Base-by-base conservation (phyloP, 371 early-diverging fungal species). In the Thermomucor indicae-seudaticae region DNA sequence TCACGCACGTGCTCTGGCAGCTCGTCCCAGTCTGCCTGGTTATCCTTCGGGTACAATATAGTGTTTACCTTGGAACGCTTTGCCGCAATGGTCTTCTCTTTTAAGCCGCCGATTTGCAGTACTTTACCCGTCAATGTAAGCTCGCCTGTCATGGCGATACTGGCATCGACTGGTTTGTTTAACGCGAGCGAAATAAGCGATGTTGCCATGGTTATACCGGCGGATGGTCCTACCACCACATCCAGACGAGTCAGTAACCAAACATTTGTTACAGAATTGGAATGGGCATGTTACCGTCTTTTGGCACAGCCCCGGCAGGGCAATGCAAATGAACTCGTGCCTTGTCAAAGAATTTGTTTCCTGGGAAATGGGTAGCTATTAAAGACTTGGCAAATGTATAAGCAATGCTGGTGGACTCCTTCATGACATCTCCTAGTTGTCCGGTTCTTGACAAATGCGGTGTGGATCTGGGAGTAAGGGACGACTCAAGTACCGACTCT, bases 391-490 rank as follows among this genome's bases (percentile, higher is more conserved):
- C 89, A 71, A 76, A 96, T 0, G 96, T 96, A 70, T 96, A 95
- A 0, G 98, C 96, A 51, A 98, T 93, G 16, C 84, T 86, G 6
- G 92, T 79, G n/a, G 91, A 90, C 66, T 98, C 98, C 73, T 97
- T 95, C 97, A 98, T 98, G 22, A 98, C 97, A 65, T 96, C 95
- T 30, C 97, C 97, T 53, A 98, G 76, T 62, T 98, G 96, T 19
- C 97, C 98, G 2, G 98, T 96, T 49, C 78, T 81, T 43, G 78
- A 68, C 37, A 91, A 78, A 19, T 72, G 64, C 38, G 91, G 88
- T 25, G 81, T 82, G 12, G 81, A 79, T 44, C 81, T 79, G 17
- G 75, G 72, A 4, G 66, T 56, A 11, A 85, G 68, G 16, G 82
- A 73, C 0, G 87, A 82, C 41, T 95, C 94, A 2, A 94, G 77